These are phyloP conservation scores for Fusarium mundagurra DNA, from an alignment of 2,329 filamentous ascomycete species.

Conservation along the genomic window DNA sequence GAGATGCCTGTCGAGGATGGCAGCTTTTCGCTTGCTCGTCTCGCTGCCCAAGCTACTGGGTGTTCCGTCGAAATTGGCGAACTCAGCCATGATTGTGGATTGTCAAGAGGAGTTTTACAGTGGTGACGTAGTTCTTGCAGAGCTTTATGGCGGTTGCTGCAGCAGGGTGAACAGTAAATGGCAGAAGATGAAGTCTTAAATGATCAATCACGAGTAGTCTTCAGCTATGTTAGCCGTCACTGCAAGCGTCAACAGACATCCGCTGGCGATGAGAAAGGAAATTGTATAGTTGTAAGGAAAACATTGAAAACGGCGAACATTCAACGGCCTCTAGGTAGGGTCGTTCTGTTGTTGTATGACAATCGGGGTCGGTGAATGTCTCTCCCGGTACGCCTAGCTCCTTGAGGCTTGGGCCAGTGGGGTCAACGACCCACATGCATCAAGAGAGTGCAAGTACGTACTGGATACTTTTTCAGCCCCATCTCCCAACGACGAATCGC, in stretches of 20 bases:
- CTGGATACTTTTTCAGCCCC: conserved; percentile 4
- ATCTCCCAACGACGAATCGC: background rate
- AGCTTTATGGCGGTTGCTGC: background rate
- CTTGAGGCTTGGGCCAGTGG: conserved; percentile 28
- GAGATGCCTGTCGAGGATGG: conserved; percentile 51
- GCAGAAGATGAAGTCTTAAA: background rate
- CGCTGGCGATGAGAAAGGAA: conserved; percentile 2
- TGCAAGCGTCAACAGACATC: conserved; percentile 24
- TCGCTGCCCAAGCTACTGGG: conserved; percentile 43
- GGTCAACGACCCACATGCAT: conserved; percentile 3
- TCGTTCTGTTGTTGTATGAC: conserved; percentile 28
- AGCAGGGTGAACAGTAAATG: conserved; percentile 2
- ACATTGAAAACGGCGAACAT: conserved; percentile 17
- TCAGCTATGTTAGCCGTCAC: conserved; percentile 25
- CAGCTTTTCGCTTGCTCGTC: conserved; percentile 46
- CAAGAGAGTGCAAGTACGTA: conserved; percentile 6
- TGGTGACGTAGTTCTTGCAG: conserved; percentile 25
- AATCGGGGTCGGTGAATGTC: conserved; percentile 36
- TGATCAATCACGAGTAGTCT: conserved; percentile 6
- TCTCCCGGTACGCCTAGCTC: conserved; percentile 26
- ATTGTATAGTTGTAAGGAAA: background rate
- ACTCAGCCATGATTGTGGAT: conserved; percentile 41
- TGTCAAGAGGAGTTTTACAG: conserved; percentile 7
- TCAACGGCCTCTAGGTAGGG: conserved; percentile 4
- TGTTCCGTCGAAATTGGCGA: conserved; percentile 39